These are phyloP conservation scores for Hypoxylon sp. DNA, from an alignment of 2,329 filamentous ascomycete species.

Conservation along the genomic window DNA sequence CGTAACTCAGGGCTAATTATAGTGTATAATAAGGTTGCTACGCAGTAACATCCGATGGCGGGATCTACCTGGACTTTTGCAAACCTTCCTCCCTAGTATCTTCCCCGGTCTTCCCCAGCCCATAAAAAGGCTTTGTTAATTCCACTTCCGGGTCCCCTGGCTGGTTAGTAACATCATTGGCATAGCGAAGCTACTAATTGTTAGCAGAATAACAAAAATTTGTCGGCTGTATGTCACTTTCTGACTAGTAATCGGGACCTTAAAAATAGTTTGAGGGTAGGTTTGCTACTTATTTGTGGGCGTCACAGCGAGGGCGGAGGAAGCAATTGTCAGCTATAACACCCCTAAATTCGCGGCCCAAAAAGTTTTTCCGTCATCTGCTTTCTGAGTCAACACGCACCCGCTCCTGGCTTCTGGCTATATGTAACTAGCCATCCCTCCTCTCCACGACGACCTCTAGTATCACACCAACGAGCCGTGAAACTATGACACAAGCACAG, in stretches of 20 bases:
- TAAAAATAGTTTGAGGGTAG: too few relatives aligned
- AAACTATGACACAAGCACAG: constrained; percentile 59
- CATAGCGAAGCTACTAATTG: constrained; percentile 17
- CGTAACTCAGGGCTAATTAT: constrained; percentile 31
- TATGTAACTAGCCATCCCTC: constrained; percentile 29
- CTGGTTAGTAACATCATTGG: constrained; percentile 20
- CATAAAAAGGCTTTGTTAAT: neutral
- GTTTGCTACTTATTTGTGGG: too few relatives aligned
- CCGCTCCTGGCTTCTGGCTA: constrained; percentile 7
- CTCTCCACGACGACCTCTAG: constrained; percentile 2
- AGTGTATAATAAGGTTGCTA: neutral
- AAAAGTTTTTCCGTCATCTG: constrained; percentile 35
- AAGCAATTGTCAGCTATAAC: too few relatives aligned
- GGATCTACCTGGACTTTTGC: constrained; percentile 16
- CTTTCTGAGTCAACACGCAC: constrained; percentile 30
- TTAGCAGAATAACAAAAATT: too few relatives aligned
- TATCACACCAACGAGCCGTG: constrained; percentile 16
- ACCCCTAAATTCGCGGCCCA: too few relatives aligned
- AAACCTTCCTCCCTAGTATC: neutral
- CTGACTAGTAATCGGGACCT: too few relatives aligned
- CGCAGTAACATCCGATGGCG: constrained; percentile 36
- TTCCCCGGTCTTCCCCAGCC: neutral
- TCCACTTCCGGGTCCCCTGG: constrained; percentile 20
- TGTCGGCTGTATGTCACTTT: too few relatives aligned
- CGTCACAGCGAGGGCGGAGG: too few relatives aligned